A percentile compares a stretch with the other conserved stretches of the same genome.
Conservation (phyloP, 305 asterid species). For the Nicotiana rustica region DNA sequence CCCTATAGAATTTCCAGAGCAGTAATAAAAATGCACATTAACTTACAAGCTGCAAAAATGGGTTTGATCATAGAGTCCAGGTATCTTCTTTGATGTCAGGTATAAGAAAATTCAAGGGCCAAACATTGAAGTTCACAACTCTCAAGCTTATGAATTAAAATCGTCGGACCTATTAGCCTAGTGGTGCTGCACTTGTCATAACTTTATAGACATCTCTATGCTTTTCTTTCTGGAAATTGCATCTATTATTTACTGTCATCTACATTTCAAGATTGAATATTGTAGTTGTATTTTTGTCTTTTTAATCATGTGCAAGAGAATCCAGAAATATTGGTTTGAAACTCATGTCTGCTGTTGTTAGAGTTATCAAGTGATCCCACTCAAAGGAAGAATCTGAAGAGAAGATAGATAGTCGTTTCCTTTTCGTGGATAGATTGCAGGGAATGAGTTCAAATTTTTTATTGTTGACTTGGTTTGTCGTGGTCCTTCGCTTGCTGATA, state of each 20-base stretch:
- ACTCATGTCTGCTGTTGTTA: neutral
- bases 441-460: neutral
- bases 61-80: conserved; percentile 13
- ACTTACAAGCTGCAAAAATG: neutral
- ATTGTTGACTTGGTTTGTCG: conserved; percentile 11
- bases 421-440: neutral
- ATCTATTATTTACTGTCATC: neutral
- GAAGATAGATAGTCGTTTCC: neutral
- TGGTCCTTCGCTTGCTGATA: conserved; percentile 9
- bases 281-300: neutral
- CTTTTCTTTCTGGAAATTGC: neutral
- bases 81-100: neutral
- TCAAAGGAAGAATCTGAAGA: conserved; percentile 15
- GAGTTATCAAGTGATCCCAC: conserved; percentile 23
- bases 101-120: neutral
- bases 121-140: conserved; percentile 3
- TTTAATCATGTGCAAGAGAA: neutral
- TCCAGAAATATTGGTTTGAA: conserved; percentile 18
- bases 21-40: neutral
- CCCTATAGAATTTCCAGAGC: too few species aligned
- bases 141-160: conserved; percentile 8
- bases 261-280: conserved; percentile 10
- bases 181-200: neutral
- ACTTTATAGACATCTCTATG: neutral
- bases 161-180: neutral